Percentiles rank a stretch among this genome's conserved stretches.
These are phyloP conservation scores for Xylaria arbuscula DNA, from an alignment of 2,329 filamentous ascomycete species.

Conservation along the genomic window DNA sequence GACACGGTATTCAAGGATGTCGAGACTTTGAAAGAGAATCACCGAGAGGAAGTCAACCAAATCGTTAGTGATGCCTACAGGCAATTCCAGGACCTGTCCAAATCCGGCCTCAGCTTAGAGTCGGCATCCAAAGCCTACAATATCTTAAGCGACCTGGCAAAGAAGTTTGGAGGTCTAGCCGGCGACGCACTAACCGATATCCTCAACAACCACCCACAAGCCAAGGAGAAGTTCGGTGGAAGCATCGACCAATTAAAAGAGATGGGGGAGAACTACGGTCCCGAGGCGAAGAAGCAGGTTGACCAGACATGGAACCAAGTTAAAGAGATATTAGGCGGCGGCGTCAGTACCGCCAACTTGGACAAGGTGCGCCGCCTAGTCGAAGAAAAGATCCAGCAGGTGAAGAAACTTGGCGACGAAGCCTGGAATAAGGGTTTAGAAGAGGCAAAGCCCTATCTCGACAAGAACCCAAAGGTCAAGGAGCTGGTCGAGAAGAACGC, in stretches of 20 bases:
- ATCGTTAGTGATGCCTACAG: constrained; percentile 75
- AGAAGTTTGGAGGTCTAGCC: constrained; percentile 69
- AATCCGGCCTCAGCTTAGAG: constrained; percentile 69
- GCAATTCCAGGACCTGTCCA: constrained; percentile 71
- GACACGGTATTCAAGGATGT: constrained; percentile 77
- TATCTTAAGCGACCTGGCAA: constrained; percentile 70
- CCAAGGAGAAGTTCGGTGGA: constrained; percentile 78
- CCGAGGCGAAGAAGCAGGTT: constrained; percentile 80
- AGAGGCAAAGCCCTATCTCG: constrained; percentile 76
- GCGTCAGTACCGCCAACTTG: constrained; percentile 64
- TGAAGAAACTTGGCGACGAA: constrained; percentile 76
- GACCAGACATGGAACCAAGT: constrained; percentile 77
- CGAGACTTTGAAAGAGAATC: constrained; percentile 73
- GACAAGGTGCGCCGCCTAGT: constrained; percentile 71
- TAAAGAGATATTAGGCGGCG: constrained; percentile 70
- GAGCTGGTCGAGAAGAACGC: constrained; percentile 77
- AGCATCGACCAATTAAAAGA: constrained; percentile 75
- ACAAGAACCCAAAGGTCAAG: constrained; percentile 82
- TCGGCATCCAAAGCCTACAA: constrained; percentile 71
- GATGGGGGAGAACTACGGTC: constrained; percentile 76
- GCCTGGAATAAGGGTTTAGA: constrained; percentile 78
- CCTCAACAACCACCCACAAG: constrained; percentile 76
- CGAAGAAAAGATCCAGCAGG: constrained; percentile 74
- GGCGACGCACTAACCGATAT: constrained; percentile 73
- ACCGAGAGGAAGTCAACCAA: constrained; percentile 75